A percentile compares a stretch with the other conserved stretches of the same genome.
Evolutionary conservation across 1,284 basidiomycete species (phyloP).

Genomic region (Fistulina hepatica): DNA sequence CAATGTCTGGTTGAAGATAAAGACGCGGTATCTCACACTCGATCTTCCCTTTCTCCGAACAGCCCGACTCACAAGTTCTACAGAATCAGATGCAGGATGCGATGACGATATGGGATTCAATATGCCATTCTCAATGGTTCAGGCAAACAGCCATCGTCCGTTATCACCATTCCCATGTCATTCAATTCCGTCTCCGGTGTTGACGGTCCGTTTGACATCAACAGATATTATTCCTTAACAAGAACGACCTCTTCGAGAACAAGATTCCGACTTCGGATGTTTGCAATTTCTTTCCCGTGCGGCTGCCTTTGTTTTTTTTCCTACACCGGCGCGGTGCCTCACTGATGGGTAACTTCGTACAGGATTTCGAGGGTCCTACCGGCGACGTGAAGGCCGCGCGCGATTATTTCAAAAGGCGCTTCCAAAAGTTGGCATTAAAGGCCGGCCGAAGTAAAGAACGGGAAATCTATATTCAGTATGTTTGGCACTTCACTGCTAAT

Average conservation of each 20-base stretch:
- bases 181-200: no score
- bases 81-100: slow-evolving; percentile 96
- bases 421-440: slow-evolving; percentile 73
- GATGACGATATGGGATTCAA: slow-evolving; percentile 91
- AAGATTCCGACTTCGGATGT: slow-evolving; percentile 80
- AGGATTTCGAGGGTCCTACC: slow-evolving; percentile 71
- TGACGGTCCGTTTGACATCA: no score
- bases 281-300: slow-evolving; percentile 74
- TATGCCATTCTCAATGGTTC: slow-evolving; percentile 92
- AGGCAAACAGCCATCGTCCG: slow-evolving; percentile 79
- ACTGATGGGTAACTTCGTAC: not conserved
- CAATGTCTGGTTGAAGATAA: slow-evolving; percentile 90
- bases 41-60: slow-evolving; percentile 2
- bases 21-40: slow-evolving; percentile 55
- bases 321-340: not conserved
- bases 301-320: slow-evolving; percentile 18
- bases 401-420: slow-evolving; percentile 85
- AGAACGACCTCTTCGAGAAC: slow-evolving; percentile 79
- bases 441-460: slow-evolving; percentile 75
- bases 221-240: slow-evolving; percentile 86
- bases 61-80: slow-evolving; percentile 2
- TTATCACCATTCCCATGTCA: slow-evolving; percentile 10
- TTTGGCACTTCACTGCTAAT: slow-evolving; percentile 14
- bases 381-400: slow-evolving; percentile 66
- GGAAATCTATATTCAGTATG: slow-evolving; percentile 85